Evolutionary conservation across 2,329 filamentous ascomycete genomes (phyloP).

Genomic region (Fusarium mundagurra): DNA sequence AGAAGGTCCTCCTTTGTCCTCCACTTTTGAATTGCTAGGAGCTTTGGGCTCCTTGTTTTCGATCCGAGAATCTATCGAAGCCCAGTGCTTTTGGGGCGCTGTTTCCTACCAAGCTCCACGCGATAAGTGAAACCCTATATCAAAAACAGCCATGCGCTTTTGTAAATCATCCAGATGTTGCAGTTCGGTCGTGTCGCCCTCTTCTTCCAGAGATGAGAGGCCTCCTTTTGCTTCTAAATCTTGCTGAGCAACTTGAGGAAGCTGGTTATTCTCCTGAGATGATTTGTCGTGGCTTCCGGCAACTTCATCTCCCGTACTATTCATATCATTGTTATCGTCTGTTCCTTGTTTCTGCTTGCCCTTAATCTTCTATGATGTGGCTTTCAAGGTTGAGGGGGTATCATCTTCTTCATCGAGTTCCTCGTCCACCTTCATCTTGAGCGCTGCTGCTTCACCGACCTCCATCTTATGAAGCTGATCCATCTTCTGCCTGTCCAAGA

Average conservation of each 20-base stretch:
- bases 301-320: not conserved
- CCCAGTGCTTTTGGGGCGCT: not conserved
- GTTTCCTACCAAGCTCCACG: not conserved
- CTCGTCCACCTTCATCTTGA: slow-evolving; percentile 53
- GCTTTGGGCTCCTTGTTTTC: not conserved
- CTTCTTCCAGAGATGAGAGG: not conserved
- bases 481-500: slow-evolving; percentile 56
- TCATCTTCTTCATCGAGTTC: slow-evolving; percentile 54
- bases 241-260: not conserved
- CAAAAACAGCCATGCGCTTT: not conserved
- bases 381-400: slow-evolving; percentile 38
- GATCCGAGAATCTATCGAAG: not conserved
- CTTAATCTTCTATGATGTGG: slow-evolving; percentile 47
- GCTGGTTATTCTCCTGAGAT: not conserved
- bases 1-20: not conserved
- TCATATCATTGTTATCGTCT: not conserved
- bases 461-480: slow-evolving; percentile 69
- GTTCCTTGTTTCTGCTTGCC: not conserved
- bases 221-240: not conserved
- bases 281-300: not conserved
- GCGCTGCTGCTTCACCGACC: slow-evolving; percentile 64
- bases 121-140: not conserved
- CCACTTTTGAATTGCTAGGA: not conserved
- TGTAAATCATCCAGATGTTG: not conserved
- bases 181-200: not conserved